phyloP scores from a whole-genome alignment of 768 basidiomycete species.

The Atractiella rhizophila region DNA sequence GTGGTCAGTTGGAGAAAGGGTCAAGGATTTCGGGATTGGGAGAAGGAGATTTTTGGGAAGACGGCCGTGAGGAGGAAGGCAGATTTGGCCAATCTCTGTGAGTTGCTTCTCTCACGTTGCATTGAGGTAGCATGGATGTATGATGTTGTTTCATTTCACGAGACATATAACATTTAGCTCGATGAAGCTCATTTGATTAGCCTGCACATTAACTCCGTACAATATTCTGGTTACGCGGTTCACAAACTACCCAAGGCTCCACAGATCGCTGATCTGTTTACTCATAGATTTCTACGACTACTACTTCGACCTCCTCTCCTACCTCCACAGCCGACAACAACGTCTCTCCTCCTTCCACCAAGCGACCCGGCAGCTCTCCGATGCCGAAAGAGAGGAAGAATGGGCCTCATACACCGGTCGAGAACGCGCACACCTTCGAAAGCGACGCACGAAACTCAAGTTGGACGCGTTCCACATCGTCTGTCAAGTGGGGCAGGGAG shows the following conservation, averaged over 20 bases:
- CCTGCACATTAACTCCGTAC: conserved; percentile 3
- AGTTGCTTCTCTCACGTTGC: conserved; percentile 5
- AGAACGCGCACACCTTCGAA: conserved; percentile 74
- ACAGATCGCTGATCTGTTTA: background rate
- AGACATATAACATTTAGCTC: too few species aligned
- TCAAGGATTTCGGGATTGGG: conserved; percentile 35
- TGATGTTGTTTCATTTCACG: conserved; percentile 18
- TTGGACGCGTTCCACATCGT: conserved; percentile 96
- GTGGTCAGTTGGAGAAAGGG: conserved; percentile 17
- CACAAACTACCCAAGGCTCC: background rate
- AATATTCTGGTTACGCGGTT: conserved; percentile 7
- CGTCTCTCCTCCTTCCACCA: conserved; percentile 56
- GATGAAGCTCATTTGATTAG: background rate
- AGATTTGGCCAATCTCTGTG: conserved; percentile 89
- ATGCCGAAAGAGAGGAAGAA: conserved; percentile 31
- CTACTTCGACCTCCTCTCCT: conserved; percentile 84
- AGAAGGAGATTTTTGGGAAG: conserved; percentile 56
- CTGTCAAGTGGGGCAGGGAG: conserved; percentile 94
- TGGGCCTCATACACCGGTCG: conserved; percentile 80
- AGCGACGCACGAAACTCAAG: conserved; percentile 69
- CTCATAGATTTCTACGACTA: conserved; percentile 76
- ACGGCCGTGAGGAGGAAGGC: conserved; percentile 80
- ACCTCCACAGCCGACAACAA: conserved; percentile 61
- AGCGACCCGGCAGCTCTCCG: conserved; percentile 26
- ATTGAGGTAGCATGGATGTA: background rate